Percentiles rank a stretch among this genome's conserved stretches.
Evolutionary conservation across 805 yeast species (phyloP).

Genomic region (Kodamaea restingae): DNA sequence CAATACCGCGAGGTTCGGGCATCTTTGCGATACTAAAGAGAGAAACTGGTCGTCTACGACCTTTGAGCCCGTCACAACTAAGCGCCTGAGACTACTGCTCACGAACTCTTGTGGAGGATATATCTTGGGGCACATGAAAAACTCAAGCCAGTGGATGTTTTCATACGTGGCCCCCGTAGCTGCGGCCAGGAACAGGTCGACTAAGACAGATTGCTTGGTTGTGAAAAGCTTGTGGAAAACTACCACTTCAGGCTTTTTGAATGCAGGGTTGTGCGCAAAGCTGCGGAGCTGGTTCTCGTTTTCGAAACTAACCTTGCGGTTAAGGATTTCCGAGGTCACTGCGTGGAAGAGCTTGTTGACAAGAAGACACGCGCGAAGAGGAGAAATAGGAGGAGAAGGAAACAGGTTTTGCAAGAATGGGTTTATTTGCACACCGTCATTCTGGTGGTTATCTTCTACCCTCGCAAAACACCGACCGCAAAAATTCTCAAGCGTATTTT

Average conservation of each 20-base stretch:
- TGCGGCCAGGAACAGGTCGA: slow-evolving; percentile 16
- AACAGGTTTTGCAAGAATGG: slow-evolving; percentile 6
- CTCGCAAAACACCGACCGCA: too few relatives aligned
- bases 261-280: slow-evolving; percentile 22
- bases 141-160: slow-evolving; percentile 63
- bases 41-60: slow-evolving; percentile 59
- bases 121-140: slow-evolving; percentile 76
- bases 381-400: too few relatives aligned
- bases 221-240: slow-evolving; percentile 63
- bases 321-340: slow-evolving; percentile 51
- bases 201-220: slow-evolving; percentile 52
- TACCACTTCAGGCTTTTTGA: slow-evolving; percentile 39
- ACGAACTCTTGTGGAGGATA: slow-evolving; percentile 45
- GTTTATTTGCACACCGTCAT: background rate
- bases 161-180: slow-evolving; percentile 39
- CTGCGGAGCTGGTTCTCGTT: slow-evolving; percentile 42
- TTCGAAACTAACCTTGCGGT: slow-evolving; percentile 53
- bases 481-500: too few relatives aligned
- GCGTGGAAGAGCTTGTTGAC: slow-evolving; percentile 68
- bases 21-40: slow-evolving; percentile 44
- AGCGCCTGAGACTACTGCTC: slow-evolving; percentile 26
- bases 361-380: slow-evolving; percentile 56
- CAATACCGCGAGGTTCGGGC: slow-evolving; percentile 57
- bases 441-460: slow-evolving; percentile 1
- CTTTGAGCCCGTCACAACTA: slow-evolving; percentile 70